phyloP scores from a whole-genome alignment of 2,329 filamentous ascomycete genomes.

The Clathrospora elynae region DNA sequence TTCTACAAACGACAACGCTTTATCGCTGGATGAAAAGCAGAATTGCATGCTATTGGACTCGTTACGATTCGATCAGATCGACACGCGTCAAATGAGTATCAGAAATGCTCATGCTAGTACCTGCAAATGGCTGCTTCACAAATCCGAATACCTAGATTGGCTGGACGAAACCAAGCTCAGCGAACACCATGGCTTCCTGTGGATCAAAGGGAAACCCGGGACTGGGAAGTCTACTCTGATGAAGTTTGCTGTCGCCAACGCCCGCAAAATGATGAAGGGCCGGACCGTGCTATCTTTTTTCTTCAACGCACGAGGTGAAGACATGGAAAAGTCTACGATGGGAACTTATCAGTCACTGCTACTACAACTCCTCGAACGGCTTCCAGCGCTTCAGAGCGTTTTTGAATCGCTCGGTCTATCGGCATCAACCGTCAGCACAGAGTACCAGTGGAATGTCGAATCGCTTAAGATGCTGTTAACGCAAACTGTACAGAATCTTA shows the following conservation, averaged over 20 bases:
- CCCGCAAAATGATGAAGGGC: conserved; percentile 13
- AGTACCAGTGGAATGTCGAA: conserved; percentile 19
- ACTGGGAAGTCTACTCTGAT: conserved; percentile 53
- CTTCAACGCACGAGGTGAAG: conserved; percentile 34
- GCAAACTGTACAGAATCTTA: conserved; percentile 20
- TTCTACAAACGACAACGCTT: too few species aligned
- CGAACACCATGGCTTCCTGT: conserved; percentile 51
- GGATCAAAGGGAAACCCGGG: conserved; percentile 52
- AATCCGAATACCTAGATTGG: conserved; percentile 48
- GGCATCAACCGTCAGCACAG: conserved; percentile 1
- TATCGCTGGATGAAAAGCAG: conserved; percentile 8
- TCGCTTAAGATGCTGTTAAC: conserved; percentile 26
- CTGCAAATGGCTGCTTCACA: conserved; percentile 51
- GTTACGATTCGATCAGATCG: conserved; percentile 49
- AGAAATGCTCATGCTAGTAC: conserved; percentile 47
- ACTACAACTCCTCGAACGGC: conserved; percentile 27
- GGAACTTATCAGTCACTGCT: conserved; percentile 36
- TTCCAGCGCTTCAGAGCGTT: conserved; percentile 16
- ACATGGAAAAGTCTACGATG: conserved; percentile 27
- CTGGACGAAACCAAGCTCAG: conserved; percentile 34
- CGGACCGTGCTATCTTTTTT: conserved; percentile 26
- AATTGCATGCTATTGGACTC: conserved; percentile 38
- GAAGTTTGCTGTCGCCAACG: conserved; percentile 36
- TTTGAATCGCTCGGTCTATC: conserved; percentile 8
- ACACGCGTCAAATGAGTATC: conserved; percentile 47